Percentiles rank a stretch among this genome's conserved stretches.
phyloP scores from a whole-genome alignment of 1,284 basidiomycete genomes.

The Earliella scabrosa region DNA sequence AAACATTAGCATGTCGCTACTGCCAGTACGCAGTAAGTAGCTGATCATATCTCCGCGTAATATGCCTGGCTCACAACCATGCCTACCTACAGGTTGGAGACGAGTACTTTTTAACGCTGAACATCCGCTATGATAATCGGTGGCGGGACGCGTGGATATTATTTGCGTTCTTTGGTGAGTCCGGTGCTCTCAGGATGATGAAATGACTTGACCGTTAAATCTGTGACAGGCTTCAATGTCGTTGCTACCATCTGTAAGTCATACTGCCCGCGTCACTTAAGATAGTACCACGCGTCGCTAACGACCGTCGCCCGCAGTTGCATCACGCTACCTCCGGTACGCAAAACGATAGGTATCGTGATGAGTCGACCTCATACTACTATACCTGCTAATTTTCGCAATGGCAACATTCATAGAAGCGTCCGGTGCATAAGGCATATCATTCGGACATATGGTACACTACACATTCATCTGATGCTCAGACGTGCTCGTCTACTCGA shows the following conservation, averaged over 20 bases:
- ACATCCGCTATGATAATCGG: conserved; percentile 66
- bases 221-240: conserved; percentile 66
- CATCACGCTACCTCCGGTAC: conserved; percentile 77
- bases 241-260: conserved; percentile 66
- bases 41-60: too few relatives aligned
- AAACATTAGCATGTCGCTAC: conserved; percentile 66
- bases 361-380: too few relatives aligned
- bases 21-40: conserved; percentile 59
- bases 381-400: too few relatives aligned
- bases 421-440: too few relatives aligned
- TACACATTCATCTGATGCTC: too few relatives aligned
- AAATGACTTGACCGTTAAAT: background rate
- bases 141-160: conserved; percentile 81
- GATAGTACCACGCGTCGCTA: background rate
- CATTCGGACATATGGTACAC: too few relatives aligned
- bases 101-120: conserved; percentile 71
- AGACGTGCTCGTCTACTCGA: too few relatives aligned
- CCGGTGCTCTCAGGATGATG: too few relatives aligned
- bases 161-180: conserved; percentile 61
- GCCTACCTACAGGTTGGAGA: conserved; percentile 49
- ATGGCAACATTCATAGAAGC: too few relatives aligned
- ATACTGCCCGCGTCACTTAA: too few relatives aligned
- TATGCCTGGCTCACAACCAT: background rate
- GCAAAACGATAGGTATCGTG: conserved; percentile 63
- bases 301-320: conserved; percentile 36